Evolutionary conservation across 192 early-diverging fungal species (phyloP), one percentile per base, ranked within the genome.

Genomic region (Anaeromyces robustus): DNA sequence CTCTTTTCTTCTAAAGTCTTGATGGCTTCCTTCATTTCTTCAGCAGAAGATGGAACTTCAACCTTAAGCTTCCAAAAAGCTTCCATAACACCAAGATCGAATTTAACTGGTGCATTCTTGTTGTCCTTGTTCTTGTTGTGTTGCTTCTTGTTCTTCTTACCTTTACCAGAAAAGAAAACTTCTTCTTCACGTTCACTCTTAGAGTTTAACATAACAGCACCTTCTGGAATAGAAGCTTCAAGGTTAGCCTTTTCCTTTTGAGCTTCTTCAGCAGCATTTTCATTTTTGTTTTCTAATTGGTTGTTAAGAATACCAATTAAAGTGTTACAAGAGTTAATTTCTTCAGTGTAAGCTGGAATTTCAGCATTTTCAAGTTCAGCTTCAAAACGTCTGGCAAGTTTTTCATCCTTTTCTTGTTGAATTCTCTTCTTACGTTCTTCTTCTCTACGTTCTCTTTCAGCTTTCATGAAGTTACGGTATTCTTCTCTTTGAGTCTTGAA

Each of bases 351-450:
- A 12, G 96, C 96, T 32, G 95, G 95, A 30, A 94, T 86, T 80
- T 95, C 92, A 43, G 96, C 96, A 77, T 92, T 86, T 82, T 97
- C 96, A 77, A 90, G 92, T 84, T 95, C 94, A 80, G 90, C 85
- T 83, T 93, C 88, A 18, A 93, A 93, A 77, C 89, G 83, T 52
- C 86, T 90, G 80, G 90, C 82, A n/a, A 92, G 89, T 83, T 92
- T 89, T 80, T 91, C 90, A 79, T 89, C 87, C 81, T 90, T 87
- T 81, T 92, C 89, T 79, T 90, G 90, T 80, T 91, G 87, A 82
- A 92, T 89, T 52, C 86, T 87, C 81, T 89, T 88, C 83, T 92
- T 90, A 83, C 92, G 90, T 82, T 93, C 89, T 80, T 91, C 91
- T 52, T 84, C 86, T 84, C 90, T 90, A 78, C 88, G 88, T 68